Evolutionary conservation across 2,329 filamentous ascomycete genomes (phyloP), one percentile per base, ranked within the genome.

Genomic region (Penicillium crustosum): DNA sequence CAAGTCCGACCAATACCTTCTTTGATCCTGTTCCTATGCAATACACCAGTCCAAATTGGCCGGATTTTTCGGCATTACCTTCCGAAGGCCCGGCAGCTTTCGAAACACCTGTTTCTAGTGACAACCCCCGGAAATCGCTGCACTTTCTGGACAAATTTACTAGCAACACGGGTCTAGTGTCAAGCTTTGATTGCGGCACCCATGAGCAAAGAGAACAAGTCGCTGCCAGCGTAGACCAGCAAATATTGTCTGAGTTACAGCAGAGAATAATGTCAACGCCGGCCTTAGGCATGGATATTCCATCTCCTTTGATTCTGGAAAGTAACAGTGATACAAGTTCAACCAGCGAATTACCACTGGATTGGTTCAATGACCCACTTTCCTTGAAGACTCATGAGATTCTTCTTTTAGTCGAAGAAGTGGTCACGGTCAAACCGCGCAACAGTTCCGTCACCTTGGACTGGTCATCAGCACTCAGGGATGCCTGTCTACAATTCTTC

Each of bases 151-250:
- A 68, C 42, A 67, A 70, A 41, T 75, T 76, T 53, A 76, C 74
- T 15, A 74, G 72, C 54, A 65, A 71, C 25, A 73, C 70, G 0
- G 75, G 75, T 1, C 61, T 76, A 9, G 66, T 74, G 1, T 59
- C 62, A 13, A 75, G 73, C 13, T 77, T 76, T 58, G 74, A 75
- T 31, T 76, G 74, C 31, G 72, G 70, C 4, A 75, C 72, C 2
- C 61, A 68, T 2, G 57, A 63, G 6, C 69, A 75, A 43, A 62
- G 74, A n/a, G 66, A 70, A 25, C 61, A 69, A 39, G 60, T 59
- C 12, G 55, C 60, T 31, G 53, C 55, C 12, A 43, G 27, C 2
- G n/a, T 63, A 27, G 57, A 60, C 12, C 25, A 7, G 49, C 56
- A 47, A 21, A 35, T 43, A n/a, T 9, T 27, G 23, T 33, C 50